Evolutionary conservation across 2,329 filamentous ascomycete species (phyloP), one percentile per base, ranked within the genome.

Genomic region (Verticillium nonalfalfae): DNA sequence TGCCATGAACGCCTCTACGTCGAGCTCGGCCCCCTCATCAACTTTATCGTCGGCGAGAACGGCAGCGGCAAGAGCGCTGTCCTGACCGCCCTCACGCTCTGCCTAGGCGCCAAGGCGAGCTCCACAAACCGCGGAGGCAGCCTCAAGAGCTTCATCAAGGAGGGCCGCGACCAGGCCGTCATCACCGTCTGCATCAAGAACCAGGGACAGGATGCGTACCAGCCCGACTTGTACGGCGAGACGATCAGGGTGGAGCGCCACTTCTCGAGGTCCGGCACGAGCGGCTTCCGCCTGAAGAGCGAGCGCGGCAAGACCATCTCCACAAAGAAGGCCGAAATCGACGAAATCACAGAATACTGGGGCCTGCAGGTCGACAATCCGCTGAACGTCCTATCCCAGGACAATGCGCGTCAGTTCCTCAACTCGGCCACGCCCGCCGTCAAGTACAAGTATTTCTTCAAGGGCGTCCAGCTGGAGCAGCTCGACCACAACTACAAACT

Each of bases 21-120:
- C 63, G 85, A 90, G 61, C 81, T 99, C n/a, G 95, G 95, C 0
- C 95, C 95, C 0, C 79, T 97, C 40, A 96, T 99, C 74, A 99
- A 99, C 75, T 99, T 99, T 75, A 93, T 99, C 64, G 93, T 97
- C 60, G 95, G 95, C 15, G 93, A 97, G 74, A 99, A 99, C 72
- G 95, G 95, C 36, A 98, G 94, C 72, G 95, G 95, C 39, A 99
- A 99, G 78, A 99, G 95, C 73, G 95, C 95, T 2, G 90, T 98
- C 14, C 78, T 99, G 34, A 98, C 95, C 0, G 95, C 93, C 4
- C 85, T 99, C 66, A 97, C 93, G 0, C 82, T 99, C 38, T 98
- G 95, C 70, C 81, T 99, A n/a, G 95, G 95, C 63, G 94, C 91
- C 21, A 98, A 97, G 74, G 93, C 95, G 1, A 91, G 91, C 60